phyloP scores from a whole-genome alignment of 108 stramenopile species.

The Skeletonema potamos region DNA sequence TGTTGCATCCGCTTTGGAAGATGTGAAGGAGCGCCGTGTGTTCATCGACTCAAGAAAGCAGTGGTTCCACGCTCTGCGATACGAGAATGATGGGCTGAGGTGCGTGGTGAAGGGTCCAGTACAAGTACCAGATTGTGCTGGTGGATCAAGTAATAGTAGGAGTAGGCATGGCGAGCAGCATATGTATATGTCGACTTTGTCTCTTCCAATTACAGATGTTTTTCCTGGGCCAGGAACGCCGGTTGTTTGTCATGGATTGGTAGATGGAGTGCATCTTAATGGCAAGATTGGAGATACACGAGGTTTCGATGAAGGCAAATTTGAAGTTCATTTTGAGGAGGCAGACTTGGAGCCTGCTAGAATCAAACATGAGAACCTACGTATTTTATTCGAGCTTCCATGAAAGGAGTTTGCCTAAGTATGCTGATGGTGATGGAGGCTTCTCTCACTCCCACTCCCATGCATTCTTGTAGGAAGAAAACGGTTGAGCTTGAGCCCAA shows the following conservation, averaged over 20 bases:
- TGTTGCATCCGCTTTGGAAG: background rate
- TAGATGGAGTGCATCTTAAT: background rate
- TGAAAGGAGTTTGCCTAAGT: no score
- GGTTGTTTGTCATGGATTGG: background rate
- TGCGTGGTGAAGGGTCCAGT: background rate
- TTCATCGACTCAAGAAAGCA: background rate
- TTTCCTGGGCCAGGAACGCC: background rate
- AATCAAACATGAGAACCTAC: background rate
- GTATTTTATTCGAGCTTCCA: background rate
- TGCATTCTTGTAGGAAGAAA: no score
- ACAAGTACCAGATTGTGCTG: background rate
- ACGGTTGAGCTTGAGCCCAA: no score
- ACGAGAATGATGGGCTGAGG: background rate
- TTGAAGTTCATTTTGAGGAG: background rate
- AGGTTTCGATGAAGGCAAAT: background rate
- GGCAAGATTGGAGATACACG: background rate
- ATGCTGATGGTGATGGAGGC: no score
- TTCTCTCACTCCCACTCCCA: no score
- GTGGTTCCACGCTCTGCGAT: background rate
- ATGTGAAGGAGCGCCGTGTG: background rate
- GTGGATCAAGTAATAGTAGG: no score
- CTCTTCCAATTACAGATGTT: background rate
- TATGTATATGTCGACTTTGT: background rate
- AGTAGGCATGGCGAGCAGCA: no score
- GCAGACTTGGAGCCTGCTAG: background rate